Evolutionary conservation across 176 grass and related monocot genomes (phyloP).

Genomic region (Oryza coarctata): DNA sequence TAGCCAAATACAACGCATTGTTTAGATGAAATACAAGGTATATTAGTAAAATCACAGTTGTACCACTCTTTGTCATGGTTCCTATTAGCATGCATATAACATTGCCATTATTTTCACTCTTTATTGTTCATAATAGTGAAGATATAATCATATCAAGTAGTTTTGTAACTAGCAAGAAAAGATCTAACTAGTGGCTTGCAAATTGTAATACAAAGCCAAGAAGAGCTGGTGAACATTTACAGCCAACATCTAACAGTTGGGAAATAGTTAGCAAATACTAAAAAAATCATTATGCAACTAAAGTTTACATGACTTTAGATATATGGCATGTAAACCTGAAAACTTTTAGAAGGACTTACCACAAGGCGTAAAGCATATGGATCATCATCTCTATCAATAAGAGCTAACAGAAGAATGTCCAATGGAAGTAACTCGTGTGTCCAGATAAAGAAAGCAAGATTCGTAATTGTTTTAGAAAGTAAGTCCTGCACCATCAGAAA

Average conservation of each 20-base stretch:
- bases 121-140: not conserved
- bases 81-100: not conserved
- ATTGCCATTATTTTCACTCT: not conserved
- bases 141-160: conserved; percentile 2
- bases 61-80: not conserved
- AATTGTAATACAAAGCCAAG: not conserved
- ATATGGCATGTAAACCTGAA: conserved; percentile 13
- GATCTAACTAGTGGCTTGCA: conserved; percentile 13
- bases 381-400: conserved; percentile 98
- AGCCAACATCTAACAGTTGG: conserved; percentile 6
- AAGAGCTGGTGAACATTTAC: conserved; percentile 23
- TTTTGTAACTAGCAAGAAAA: conserved; percentile 10
- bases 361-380: conserved; percentile 85
- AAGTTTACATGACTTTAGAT: conserved; percentile 7
- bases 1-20: not conserved
- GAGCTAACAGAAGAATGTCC: conserved; percentile 91
- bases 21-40: conserved; percentile 1
- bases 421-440: conserved; percentile 89
- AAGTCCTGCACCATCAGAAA: conserved; percentile 69
- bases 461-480: conserved; percentile 80
- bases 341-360: conserved; percentile 52
- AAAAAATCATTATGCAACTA: not conserved
- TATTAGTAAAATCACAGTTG: not conserved
- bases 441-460: conserved; percentile 94
- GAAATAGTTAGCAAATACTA: conserved; percentile 7